These are phyloP conservation scores for Paecilomyces fulvus DNA, from an alignment of 2,329 filamentous ascomycete species.

Conservation along the genomic window DNA sequence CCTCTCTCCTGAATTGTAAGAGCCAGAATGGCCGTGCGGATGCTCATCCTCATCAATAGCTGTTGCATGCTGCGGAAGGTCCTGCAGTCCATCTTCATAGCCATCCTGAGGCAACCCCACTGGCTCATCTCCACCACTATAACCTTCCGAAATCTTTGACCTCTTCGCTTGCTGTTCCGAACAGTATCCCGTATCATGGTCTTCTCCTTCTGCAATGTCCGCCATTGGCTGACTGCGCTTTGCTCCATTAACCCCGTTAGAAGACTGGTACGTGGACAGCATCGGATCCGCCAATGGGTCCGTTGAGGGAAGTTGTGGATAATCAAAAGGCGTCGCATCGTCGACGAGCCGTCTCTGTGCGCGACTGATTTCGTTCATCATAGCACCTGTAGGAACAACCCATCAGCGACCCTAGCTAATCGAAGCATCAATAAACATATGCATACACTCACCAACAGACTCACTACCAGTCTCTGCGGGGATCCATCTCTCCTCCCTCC, in stretches of 20 bases:
- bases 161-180: not conserved
- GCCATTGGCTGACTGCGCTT: not conserved
- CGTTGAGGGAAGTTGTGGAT: slow-evolving; percentile 8
- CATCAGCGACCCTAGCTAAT: not conserved
- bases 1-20: not conserved
- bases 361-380: slow-evolving; percentile 26
- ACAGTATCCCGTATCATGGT: not conserved
- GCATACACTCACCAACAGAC: slow-evolving; percentile 20
- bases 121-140: not conserved
- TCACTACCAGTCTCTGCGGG: slow-evolving; percentile 18
- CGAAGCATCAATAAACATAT: not conserved
- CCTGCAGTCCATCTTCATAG: not conserved
- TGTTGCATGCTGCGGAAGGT: not conserved
- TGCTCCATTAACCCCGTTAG: not conserved
- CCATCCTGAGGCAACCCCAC: not conserved
- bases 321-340: slow-evolving; percentile 15
- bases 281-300: not conserved
- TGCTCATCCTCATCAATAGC: not conserved
- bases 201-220: not conserved
- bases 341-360: slow-evolving; percentile 23
- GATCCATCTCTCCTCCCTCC: slow-evolving; percentile 28
- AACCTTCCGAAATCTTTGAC: not conserved
- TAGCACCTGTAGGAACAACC: slow-evolving; percentile 13
- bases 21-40: not conserved
- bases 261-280: not conserved